These are phyloP conservation scores for Colletotrichum sp. DNA, from an alignment of 2,329 filamentous ascomycete species.

Conservation along the genomic window DNA sequence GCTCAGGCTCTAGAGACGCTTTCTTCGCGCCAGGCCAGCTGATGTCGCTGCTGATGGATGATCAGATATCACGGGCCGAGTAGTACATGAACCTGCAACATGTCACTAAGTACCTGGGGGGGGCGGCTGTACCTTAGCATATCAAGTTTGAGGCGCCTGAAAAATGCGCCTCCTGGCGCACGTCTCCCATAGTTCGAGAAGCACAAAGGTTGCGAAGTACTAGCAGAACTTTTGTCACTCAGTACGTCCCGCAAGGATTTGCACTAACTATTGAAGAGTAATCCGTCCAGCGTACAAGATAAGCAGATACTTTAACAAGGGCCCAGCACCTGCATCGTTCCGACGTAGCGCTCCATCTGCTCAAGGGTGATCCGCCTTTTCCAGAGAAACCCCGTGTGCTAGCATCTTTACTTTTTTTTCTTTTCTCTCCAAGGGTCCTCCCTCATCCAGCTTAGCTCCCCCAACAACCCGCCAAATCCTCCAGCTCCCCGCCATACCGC, in stretches of 20 bases:
- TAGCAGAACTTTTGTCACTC: no score
- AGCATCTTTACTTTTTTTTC: no score
- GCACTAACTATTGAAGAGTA: neutral
- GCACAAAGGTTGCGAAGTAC: neutral
- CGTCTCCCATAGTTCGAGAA: no score
- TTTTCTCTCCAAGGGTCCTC: slow-evolving; percentile 7
- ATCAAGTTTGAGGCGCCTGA: neutral
- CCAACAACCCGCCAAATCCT: slow-evolving; percentile 8
- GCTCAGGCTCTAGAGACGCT: neutral
- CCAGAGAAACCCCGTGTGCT: neutral
- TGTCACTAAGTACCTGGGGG: neutral
- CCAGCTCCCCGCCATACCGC: neutral
- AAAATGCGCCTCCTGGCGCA: neutral
- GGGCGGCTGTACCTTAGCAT: neutral
- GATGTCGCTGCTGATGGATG: neutral
- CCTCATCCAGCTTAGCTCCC: slow-evolving; percentile 12
- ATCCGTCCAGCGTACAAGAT: neutral
- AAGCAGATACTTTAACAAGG: neutral
- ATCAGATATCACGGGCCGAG: neutral
- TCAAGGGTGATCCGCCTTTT: neutral
- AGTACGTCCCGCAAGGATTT: neutral
- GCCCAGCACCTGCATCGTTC: neutral
- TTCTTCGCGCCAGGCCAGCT: neutral
- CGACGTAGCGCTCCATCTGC: neutral
- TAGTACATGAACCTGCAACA: neutral